A percentile compares a stretch with the other conserved stretches of the same genome.
Conservation (phyloP, 192 early-diverging fungal genomes). For the Allomyces macrogynus region DNA sequence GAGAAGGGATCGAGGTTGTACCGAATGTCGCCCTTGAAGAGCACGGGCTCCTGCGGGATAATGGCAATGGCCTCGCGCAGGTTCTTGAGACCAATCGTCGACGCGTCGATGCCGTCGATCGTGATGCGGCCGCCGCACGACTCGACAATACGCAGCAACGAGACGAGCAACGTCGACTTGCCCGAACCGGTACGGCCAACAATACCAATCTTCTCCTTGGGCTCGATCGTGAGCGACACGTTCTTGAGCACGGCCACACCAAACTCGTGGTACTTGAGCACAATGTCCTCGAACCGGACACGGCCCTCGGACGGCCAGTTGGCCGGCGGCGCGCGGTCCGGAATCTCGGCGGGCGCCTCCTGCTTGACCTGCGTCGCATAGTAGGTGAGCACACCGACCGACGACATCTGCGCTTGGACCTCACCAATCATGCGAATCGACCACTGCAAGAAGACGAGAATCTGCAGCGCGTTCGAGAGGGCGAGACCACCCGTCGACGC, state of each 20-base stretch:
- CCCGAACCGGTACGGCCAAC: constrained; percentile 15
- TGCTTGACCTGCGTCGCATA: constrained; percentile 21
- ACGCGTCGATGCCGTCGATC: constrained; percentile 57
- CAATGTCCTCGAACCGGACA: constrained; percentile 44
- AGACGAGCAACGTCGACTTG: constrained; percentile 10
- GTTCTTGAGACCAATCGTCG: constrained; percentile 36
- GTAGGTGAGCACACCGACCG: constrained; percentile 34
- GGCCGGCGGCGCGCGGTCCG: constrained; percentile 13
- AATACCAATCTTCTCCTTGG: constrained; percentile 26
- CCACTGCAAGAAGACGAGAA: constrained; percentile 50
- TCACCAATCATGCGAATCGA: constrained; percentile 31
- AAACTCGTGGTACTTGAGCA: constrained; percentile 39
- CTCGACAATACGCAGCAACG: constrained; percentile 30
- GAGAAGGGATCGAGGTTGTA: constrained; percentile 71
- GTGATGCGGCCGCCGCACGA: constrained; percentile 24
- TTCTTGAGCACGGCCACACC: constrained; percentile 30
- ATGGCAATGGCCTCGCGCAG: constrained; percentile 56
- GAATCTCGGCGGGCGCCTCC: constrained; percentile 24
- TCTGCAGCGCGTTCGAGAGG: constrained; percentile 39
- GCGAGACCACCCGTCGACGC: constrained; percentile 35
- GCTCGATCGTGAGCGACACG: constrained; percentile 13
- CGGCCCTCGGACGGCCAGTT: constrained; percentile 11
- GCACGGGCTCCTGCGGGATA: constrained; percentile 60
- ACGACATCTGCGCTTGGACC: constrained; percentile 28
- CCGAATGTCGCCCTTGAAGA: constrained; percentile 57